Percentiles rank a stretch among this genome's conserved stretches.
Evolutionary conservation across 768 basidiomycete genomes (phyloP).

Genomic region (Crucibulum laeve): DNA sequence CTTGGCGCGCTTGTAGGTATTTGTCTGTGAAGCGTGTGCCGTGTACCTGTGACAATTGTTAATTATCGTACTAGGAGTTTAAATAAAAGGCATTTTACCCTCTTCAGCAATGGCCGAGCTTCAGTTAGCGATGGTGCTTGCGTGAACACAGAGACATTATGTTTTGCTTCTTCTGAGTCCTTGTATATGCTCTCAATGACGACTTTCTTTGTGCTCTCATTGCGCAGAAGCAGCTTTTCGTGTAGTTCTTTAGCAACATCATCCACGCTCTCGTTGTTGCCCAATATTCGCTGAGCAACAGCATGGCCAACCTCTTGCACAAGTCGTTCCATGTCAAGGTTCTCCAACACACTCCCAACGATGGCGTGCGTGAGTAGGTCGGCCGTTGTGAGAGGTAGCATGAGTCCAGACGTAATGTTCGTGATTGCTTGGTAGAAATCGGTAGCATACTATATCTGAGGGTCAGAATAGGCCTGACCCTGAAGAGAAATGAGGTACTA

Average conservation of each 20-base stretch:
- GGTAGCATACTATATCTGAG: slow-evolving; percentile 64
- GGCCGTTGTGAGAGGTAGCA: slow-evolving; percentile 95
- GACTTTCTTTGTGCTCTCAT: slow-evolving; percentile 96
- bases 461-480: neutral
- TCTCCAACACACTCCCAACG: slow-evolving; percentile 94
- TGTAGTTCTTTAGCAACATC: slow-evolving; percentile 94
- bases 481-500: slow-evolving; percentile 18
- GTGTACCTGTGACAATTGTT: slow-evolving; percentile 55
- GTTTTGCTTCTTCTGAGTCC: slow-evolving; percentile 81
- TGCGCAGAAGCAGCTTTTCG: slow-evolving; percentile 83
- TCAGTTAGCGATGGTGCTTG: slow-evolving; percentile 65
- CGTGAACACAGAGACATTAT: slow-evolving; percentile 87
- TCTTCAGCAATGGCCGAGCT: slow-evolving; percentile 74
- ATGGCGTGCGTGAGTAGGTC: slow-evolving; percentile 94
- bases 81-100: slow-evolving; percentile 42
- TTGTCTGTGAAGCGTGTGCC: slow-evolving; percentile 98
- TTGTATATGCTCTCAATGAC: slow-evolving; percentile 96
- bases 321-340: slow-evolving; percentile 96
- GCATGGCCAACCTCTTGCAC: slow-evolving; percentile 93
- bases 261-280: slow-evolving; percentile 93
- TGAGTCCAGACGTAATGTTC: slow-evolving; percentile 88
- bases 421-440: slow-evolving; percentile 95
- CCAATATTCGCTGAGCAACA: slow-evolving; percentile 87
- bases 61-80: slow-evolving; percentile 5
- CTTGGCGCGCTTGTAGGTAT: slow-evolving; percentile 74